These are phyloP conservation scores for Aurifilum marmelostoma DNA, from an alignment of 2,329 filamentous ascomycete genomes.

Conservation along the genomic window DNA sequence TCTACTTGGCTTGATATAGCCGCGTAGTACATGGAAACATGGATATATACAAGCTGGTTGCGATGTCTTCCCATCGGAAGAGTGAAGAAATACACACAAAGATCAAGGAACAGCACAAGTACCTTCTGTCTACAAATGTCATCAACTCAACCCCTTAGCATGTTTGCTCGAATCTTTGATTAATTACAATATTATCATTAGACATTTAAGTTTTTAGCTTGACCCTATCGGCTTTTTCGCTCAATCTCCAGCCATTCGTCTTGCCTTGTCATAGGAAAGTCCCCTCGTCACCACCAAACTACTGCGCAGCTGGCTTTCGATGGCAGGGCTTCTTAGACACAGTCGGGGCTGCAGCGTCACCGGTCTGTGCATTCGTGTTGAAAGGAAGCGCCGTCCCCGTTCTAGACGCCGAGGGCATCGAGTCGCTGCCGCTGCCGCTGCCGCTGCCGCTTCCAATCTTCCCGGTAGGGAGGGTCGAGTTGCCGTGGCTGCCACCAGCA, in stretches of 20 bases:
- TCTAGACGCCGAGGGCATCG: background rate
- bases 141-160: no score
- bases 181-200: constrained; percentile 1
- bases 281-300: background rate
- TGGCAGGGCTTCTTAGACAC: background rate
- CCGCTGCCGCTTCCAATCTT: no score
- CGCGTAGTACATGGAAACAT: background rate
- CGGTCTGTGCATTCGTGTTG: no score
- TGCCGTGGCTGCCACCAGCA: background rate
- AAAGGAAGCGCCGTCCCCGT: background rate
- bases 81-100: no score
- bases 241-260: background rate
- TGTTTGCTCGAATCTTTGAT: no score
- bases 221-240: background rate
- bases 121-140: no score
- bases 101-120: no score
- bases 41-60: background rate
- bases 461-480: background rate
- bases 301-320: background rate
- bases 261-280: background rate
- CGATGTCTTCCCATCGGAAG: no score
- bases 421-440: background rate
- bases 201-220: background rate
- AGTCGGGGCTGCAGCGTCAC: background rate
- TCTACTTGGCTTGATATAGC: background rate